Conservation (phyloP, 2,329 filamentous ascomycete species). For the Colletotrichum orbiculare region DNA sequence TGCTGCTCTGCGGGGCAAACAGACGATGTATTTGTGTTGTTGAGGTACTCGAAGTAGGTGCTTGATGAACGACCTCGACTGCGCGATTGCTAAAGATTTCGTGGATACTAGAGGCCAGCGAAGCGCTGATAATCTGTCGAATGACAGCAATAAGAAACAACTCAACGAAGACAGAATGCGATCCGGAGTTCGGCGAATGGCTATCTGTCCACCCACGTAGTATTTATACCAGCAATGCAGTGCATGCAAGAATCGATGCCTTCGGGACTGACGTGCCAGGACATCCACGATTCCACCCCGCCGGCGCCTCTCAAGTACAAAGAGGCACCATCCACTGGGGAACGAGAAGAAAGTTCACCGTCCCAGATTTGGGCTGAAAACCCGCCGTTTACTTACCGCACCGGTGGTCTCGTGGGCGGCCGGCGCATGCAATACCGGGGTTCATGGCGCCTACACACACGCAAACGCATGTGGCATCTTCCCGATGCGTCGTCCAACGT, state of each 20-base stretch:
- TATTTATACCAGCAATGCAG: not conserved
- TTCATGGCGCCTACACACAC: not conserved
- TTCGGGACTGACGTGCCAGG: not conserved
- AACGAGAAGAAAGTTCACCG: constrained; percentile 6
- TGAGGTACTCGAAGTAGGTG: too few relatives aligned
- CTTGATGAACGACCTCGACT: too few relatives aligned
- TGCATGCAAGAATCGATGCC: too few relatives aligned
- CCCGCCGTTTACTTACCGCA: too few relatives aligned
- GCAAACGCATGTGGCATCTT: not conserved
- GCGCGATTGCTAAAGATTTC: too few relatives aligned
- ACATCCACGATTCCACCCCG: constrained; percentile 3
- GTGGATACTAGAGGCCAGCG: too few relatives aligned
- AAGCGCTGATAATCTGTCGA: too few relatives aligned
- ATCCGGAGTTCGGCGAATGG: constrained; percentile 13
- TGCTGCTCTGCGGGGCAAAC: too few relatives aligned
- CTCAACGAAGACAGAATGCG: too few relatives aligned
- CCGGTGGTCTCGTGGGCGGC: constrained; percentile 11
- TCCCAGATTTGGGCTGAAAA: constrained; percentile 3
- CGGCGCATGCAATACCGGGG: constrained; percentile 4
- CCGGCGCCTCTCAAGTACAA: not conserved
- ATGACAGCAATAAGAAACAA: too few relatives aligned
- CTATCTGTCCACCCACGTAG: not conserved
- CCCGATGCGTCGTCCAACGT: not conserved
- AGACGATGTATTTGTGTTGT: too few relatives aligned
- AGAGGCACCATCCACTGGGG: too few relatives aligned